phyloP scores from a whole-genome alignment of 352 stramenopile genomes.

The Phytopythium litorale region DNA sequence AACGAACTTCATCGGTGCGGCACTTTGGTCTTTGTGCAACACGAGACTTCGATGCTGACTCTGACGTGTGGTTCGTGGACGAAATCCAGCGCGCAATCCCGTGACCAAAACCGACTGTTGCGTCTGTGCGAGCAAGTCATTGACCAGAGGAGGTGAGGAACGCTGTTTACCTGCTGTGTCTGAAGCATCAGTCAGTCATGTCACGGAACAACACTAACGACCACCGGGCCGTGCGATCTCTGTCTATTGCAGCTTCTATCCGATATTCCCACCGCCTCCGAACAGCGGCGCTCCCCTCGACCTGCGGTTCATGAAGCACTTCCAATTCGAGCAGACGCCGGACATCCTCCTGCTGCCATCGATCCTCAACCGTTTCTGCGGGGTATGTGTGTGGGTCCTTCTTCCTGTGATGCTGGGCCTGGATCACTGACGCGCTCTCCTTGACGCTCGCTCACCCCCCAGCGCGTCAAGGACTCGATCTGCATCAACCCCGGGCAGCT shows the following conservation, averaged over 20 bases:
- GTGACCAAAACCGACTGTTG: conserved; percentile 68
- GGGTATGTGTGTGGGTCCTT: conserved; percentile 37
- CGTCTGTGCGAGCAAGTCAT: conserved; percentile 77
- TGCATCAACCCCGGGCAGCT: conserved; percentile 95
- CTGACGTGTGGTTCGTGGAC: not conserved
- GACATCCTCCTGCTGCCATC: conserved; percentile 96
- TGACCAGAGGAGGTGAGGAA: conserved; percentile 61
- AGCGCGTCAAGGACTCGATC: conserved; percentile 89
- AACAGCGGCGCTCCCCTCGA: conserved; percentile 85
- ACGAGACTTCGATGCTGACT: not conserved
- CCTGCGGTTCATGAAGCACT: conserved; percentile 89
- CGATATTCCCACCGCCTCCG: conserved; percentile 68
- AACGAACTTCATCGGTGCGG: conserved; percentile 66
- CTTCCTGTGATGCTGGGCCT: conserved; percentile 16
- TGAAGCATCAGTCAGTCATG: not conserved
- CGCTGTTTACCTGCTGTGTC: not conserved
- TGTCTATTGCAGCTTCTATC: conserved; percentile 50
- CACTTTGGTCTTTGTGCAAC: not conserved
- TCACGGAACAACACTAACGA: not conserved
- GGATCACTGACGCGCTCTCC: conserved; percentile 13
- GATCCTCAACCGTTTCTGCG: conserved; percentile 89
- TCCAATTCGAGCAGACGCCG: conserved; percentile 88
- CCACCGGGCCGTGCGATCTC: not conserved
- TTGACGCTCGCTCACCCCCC: not conserved
- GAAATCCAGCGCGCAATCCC: conserved; percentile 30